Evolutionary conservation across 2,329 filamentous ascomycete species (phyloP), one percentile per base, ranked within the genome.

Genomic region (Colletotrichum eleusines): DNA sequence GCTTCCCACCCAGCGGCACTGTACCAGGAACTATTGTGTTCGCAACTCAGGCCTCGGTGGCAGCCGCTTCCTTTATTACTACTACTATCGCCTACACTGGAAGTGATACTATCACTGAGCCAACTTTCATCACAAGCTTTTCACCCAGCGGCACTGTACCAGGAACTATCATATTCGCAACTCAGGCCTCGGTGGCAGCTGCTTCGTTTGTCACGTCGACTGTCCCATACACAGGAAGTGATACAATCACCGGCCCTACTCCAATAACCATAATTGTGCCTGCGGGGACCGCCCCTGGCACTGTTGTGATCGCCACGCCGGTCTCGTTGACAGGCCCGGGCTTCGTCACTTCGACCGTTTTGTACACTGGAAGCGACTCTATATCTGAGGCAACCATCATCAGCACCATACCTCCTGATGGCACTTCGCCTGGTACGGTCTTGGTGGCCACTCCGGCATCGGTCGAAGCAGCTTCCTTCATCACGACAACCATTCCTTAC

Each of bases 191-290:
- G 5, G 16, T 51, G n/a, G 35, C 55, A 8, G 35, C 44, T 8
- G 63, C 63, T 28, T 65, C 55, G 4, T 73, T 62, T 31, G 48
- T 69, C 14, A 72, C 69, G 5, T 50, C 72, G 5, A 69, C 69
- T n/a, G 53, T 46, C 5, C 66, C 55, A 28, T 51, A 51, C n/a
- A 63, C 61, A 2, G 61, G 67, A 28, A 9, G 66, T 14, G 20
- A 42, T 5, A 12, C 23, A 8, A 31, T 66, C 12, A 54, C 35
- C 23, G 54, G 54, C 12, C 54, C 54, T 6, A 16, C 42, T 4
- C 33, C 54, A 28, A 11, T 58, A 11, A 40, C 54, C 14, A 58
- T 35, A 9, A 28, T 58, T 5, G 54, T 14, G 8, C 54, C 54
- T 4, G 26, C 14, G 5, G 61, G 61, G 20, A 54, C 35, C 6